Evolutionary conservation across 352 stramenopile species (phyloP), one percentile per base, ranked within the genome.

Genomic region (Globisporangium echinulatum): DNA sequence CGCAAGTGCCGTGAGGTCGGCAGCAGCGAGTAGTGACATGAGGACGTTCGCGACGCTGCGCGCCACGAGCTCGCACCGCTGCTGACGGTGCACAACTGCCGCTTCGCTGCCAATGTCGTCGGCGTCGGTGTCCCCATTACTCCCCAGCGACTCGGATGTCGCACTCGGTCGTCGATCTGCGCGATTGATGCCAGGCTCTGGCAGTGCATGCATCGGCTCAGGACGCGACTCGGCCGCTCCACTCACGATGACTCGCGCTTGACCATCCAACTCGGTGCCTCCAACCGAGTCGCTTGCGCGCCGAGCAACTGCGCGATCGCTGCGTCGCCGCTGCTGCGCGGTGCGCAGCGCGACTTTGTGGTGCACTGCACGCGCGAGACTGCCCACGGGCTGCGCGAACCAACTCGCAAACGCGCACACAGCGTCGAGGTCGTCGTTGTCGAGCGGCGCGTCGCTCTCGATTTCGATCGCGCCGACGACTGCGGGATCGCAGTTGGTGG

Each of bases 381-480:
- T 49, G 6, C 36, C 7, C 36, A 64, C 17, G 10, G 43, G 25
- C 10, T 37, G 56, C 11, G 62, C 40, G 9, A 68, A 51, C 44
- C 51, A 60, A 0, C 39, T 38, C 17, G 64, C 39, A 17, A 60
- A 59, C 15, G 54, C 62, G 4, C 46, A 40, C 10, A 64, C 6
- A 13, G 17, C n/a, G 0, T 55, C 17, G 15, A 56, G 56, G 17
- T 56, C 50, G 7, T 43, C 43, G 13, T 58, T n/a, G 10, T 39
- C 50, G 5, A 68, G 55, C 13, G 39, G 7, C 13, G 13, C 15
- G 11, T 52, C 19, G 2, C 42, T 44, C 15, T 17, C 17, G 33
- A 68, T 17, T 39, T 19, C 42, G 15, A 68, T 38, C 1, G 61
- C 52, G 5, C 56, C 62, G 13, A 64, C 62, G 11, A 59, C 52